These are phyloP conservation scores for Paspalum vaginatum DNA, from an alignment of 176 grass and related monocot species.

Conservation along the genomic window DNA sequence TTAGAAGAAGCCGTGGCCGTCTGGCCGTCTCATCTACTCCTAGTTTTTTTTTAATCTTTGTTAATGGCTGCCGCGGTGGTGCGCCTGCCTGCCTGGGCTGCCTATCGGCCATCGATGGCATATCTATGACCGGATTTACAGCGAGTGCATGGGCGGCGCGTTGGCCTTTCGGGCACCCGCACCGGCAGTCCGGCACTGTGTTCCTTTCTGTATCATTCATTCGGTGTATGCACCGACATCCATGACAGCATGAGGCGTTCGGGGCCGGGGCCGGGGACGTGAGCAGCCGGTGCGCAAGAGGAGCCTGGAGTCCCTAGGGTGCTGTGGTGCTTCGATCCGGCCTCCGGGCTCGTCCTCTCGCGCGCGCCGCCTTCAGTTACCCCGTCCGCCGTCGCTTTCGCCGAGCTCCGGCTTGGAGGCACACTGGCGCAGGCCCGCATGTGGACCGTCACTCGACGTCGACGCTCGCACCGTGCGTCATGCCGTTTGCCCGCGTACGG, in stretches of 20 bases:
- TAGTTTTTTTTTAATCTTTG: not conserved
- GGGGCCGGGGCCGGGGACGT: too few relatives aligned
- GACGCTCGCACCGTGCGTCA: not conserved
- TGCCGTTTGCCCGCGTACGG: conserved; percentile 13
- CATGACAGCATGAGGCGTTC: too few relatives aligned
- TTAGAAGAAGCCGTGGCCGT: conserved; percentile 9
- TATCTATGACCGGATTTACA: not conserved
- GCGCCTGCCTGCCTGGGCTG: not conserved
- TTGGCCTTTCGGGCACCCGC: not conserved
- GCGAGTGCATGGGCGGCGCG: not conserved
- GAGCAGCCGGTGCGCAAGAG: too few relatives aligned
- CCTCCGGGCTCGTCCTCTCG: not conserved
- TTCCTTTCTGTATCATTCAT: not conserved
- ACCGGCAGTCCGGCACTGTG: not conserved
- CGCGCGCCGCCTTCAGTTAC: not conserved
- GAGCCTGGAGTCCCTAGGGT: too few relatives aligned
- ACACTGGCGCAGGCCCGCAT: not conserved
- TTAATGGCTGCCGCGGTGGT: not conserved
- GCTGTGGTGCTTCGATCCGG: not conserved
- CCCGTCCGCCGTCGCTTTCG: conserved; percentile 18
- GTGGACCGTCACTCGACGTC: not conserved
- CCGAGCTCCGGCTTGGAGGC: not conserved
- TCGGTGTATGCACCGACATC: not conserved
- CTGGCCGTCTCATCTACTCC: not conserved
- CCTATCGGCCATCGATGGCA: not conserved